Base-by-base conservation (phyloP, 2,329 filamentous ascomycete species). In the Pseudocercospora crystallina region DNA sequence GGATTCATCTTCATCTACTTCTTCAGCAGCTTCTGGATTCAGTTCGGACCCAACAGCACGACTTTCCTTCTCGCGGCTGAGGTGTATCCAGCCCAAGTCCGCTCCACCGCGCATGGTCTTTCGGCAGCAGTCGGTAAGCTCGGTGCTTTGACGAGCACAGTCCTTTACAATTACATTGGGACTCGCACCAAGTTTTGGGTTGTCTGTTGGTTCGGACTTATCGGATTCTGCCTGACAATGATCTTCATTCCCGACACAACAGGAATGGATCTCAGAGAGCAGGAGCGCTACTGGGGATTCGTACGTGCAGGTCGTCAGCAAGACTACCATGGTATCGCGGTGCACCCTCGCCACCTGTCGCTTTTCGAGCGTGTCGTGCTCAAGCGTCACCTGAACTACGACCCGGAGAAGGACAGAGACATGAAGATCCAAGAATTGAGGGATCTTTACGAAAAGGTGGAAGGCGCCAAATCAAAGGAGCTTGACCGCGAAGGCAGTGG, bases 1-100 rank as follows among this genome's bases (percentile, higher is more conserved):
- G 76, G 80, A 9, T 96, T 96, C 84, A 90, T 95, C 75, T 83
- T 90, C 67, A 95, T 96, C 88, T 95, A 96, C 80, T 96, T 95
- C 75, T 72, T 96, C 61, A 92, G 89, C 8, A 94, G 88, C 29
- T 96, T 96, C 78, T 96, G 96, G 84, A 96, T 96, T 79, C 90
- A 96, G 71, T 96, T 96, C 65, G 91, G 90, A 12, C 90, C 90
- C 72, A 96, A 96, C 80, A 85, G 84, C 41, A 89, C 95, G 63
- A 95, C 90, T 54, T 96, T 96, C 86, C 81, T 96, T 58, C 87
- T 95, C 26, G 91, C 90, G 35, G 90, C 89, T 35, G 90, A 96
- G 71, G 89, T 95, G 12, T 96, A 88, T 79, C 90, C 91, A 10
- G 95, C 90, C 0, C 87, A 90, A 8, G 84, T 96, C 62, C 89